Evolutionary conservation across 192 early-diverging fungal genomes (phyloP).

Genomic region (Haplosporangium gracile): DNA sequence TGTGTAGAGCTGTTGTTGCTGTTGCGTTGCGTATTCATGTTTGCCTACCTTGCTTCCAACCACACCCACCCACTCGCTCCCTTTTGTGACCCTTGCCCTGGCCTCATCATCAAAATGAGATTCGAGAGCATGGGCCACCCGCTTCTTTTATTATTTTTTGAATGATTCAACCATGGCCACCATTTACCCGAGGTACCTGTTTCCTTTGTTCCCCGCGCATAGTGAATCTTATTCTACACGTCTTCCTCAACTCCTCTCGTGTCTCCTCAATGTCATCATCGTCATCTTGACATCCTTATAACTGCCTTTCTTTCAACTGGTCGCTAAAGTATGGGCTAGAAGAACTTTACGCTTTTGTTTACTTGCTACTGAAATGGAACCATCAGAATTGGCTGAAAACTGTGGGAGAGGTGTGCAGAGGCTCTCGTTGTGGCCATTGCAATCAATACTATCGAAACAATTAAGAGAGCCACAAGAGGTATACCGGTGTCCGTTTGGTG

Average conservation of each 20-base stretch:
- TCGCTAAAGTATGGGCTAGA: too few relatives aligned
- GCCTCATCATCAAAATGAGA: not conserved
- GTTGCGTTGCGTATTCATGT: not conserved
- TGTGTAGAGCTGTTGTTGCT: not conserved
- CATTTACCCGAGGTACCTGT: not conserved
- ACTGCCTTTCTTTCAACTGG: too few relatives aligned
- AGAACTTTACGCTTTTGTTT: too few relatives aligned
- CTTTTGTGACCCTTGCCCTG: not conserved
- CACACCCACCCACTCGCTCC: not conserved
- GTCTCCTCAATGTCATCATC: too few relatives aligned
- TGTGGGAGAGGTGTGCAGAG: not conserved
- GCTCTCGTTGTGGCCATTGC: constrained; percentile 11
- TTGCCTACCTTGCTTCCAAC: not conserved
- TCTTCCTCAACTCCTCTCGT: too few relatives aligned
- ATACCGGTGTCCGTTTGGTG: not conserved
- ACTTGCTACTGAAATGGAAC: too few relatives aligned
- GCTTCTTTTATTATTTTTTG: not conserved
- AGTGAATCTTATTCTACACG: too few relatives aligned
- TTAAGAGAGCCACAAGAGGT: not conserved
- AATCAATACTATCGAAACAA: constrained; percentile 3
- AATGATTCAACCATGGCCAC: not conserved
- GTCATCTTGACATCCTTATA: too few relatives aligned
- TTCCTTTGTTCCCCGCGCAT: too few relatives aligned
- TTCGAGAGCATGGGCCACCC: constrained; percentile 1
- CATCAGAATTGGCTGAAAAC: too few relatives aligned